These are phyloP conservation scores for Aspergillus tamarii DNA, from an alignment of 2,329 filamentous ascomycete species.

Conservation along the genomic window DNA sequence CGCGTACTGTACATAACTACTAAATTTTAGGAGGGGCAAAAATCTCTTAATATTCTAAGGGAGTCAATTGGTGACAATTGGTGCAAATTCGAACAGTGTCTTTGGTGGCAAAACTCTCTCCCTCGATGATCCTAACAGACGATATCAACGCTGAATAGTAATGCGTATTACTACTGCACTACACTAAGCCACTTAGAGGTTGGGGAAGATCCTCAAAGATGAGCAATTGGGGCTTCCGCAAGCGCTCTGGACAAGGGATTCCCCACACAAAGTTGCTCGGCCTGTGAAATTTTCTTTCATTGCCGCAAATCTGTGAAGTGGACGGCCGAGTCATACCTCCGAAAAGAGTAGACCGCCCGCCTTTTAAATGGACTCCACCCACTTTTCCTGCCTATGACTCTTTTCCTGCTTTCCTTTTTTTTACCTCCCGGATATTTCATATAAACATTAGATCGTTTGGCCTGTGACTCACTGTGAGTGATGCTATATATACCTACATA, in stretches of 20 bases:
- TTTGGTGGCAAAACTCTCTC: background rate
- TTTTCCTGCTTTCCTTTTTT: conserved; percentile 25
- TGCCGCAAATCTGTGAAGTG: conserved; percentile 24
- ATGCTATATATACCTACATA: conserved; percentile 1
- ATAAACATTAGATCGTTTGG: conserved; percentile 27
- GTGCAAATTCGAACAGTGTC: background rate
- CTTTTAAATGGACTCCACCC: conserved; percentile 27
- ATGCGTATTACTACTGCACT: conserved; percentile 17
- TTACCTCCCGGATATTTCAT: conserved; percentile 21
- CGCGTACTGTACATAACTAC: background rate
- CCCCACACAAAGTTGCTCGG: conserved; percentile 27
- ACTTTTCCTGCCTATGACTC: conserved; percentile 37
- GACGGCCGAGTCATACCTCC: conserved; percentile 19
- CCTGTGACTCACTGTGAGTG: conserved; percentile 17
- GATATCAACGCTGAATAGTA: conserved; percentile 11
- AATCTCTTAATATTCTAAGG: background rate
- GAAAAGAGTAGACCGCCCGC: conserved; percentile 32
- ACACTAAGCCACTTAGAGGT: conserved; percentile 11
- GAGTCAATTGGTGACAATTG: background rate
- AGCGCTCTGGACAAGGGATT: conserved; percentile 21
- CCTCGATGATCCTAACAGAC: background rate
- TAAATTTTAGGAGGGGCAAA: background rate
- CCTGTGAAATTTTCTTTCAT: conserved; percentile 32
- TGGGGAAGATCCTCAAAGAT: conserved; percentile 20
- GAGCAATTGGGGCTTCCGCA: conserved; percentile 22